These are phyloP conservation scores for Solanum chilense DNA, from an alignment of 257 asterid genomes.

Conservation along the genomic window DNA sequence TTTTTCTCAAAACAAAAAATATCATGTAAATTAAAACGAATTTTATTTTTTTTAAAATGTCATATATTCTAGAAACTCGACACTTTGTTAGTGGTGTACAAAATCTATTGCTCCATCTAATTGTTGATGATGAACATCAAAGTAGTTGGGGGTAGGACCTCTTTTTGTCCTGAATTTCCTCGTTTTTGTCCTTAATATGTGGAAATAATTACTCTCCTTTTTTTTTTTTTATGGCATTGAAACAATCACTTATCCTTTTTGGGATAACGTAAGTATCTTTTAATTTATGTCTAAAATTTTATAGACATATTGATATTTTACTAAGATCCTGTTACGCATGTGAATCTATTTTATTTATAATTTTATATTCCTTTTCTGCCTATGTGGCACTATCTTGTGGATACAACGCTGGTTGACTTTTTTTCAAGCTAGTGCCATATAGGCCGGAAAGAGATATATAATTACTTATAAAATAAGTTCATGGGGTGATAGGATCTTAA, in stretches of 20 bases:
- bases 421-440: no score
- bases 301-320: rapidly evolving
- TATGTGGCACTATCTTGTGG: no score
- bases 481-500: no score
- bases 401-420: rapidly evolving
- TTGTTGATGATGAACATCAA: constrained; percentile 5
- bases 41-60: not conserved
- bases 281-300: no score
- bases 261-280: no score
- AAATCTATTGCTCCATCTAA: no score
- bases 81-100: not conserved
- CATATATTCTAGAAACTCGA: not conserved
- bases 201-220: not conserved
- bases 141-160: constrained; percentile 23
- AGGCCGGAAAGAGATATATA: no score
- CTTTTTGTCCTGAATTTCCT: constrained; percentile 16
- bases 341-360: no score
- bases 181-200: constrained; percentile 13
- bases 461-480: no score
- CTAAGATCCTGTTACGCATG: rapidly evolving
- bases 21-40: no score
- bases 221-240: constrained; percentile 8
- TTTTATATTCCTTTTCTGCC: rapidly evolving
- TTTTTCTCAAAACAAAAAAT: not conserved
- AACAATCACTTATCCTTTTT: not conserved